These are phyloP conservation scores for Cantharellus cinnabarinus DNA, from an alignment of 768 basidiomycete genomes.

Conservation along the genomic window DNA sequence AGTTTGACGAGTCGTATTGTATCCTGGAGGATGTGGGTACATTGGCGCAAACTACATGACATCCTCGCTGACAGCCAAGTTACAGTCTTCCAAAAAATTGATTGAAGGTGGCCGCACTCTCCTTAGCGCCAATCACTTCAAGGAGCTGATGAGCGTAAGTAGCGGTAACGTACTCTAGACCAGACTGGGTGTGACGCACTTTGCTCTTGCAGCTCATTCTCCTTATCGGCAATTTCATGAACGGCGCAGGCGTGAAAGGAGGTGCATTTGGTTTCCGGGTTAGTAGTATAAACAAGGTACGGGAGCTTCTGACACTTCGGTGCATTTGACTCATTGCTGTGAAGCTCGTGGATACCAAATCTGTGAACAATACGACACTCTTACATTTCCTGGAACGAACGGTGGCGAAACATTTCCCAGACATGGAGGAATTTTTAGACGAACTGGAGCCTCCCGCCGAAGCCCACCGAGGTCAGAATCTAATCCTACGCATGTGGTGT, in stretches of 20 bases:
- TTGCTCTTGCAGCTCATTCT: conserved; percentile 50
- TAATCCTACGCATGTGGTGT: background rate
- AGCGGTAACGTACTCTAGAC: background rate
- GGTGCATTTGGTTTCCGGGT: conserved; percentile 95
- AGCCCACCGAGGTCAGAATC: conserved; percentile 60
- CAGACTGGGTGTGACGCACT: background rate
- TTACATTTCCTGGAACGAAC: conserved; percentile 88
- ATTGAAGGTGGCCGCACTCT: conserved; percentile 63
- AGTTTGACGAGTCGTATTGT: conserved; percentile 69
- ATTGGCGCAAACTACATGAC: background rate
- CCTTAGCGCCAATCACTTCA: conserved; percentile 68
- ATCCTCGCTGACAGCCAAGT: background rate
- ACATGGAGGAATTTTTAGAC: conserved; percentile 72
- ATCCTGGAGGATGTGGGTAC: conserved; percentile 57
- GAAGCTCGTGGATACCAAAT: conserved; percentile 94
- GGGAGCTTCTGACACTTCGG: background rate
- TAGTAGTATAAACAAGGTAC: conserved; percentile 90
- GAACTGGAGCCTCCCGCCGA: conserved; percentile 80
- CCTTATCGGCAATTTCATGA: conserved; percentile 94
- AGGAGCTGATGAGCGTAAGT: conserved; percentile 67
- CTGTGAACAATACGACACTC: conserved; percentile 79
- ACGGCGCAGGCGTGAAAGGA: conserved; percentile 86
- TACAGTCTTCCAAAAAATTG: conserved; percentile 60
- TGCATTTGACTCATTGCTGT: background rate
- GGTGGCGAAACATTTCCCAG: conserved; percentile 67